Percentiles rank a stretch among this genome's conserved stretches.
phyloP scores from a whole-genome alignment of 2,329 filamentous ascomycete species.

The Clonostachys solani region DNA sequence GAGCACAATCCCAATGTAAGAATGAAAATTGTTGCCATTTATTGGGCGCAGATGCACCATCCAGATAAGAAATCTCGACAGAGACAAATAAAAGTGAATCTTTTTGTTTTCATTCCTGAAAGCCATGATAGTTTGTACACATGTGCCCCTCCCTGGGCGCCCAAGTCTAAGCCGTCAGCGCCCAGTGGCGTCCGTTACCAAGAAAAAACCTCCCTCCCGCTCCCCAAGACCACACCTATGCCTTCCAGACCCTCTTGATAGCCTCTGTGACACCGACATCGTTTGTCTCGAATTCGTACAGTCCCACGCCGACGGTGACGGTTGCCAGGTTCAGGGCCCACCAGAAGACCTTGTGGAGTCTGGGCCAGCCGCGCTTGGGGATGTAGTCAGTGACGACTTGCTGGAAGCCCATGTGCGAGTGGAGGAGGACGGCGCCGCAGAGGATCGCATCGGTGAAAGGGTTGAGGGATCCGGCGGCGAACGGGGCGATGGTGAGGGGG shows the following conservation, averaged over 20 bases:
- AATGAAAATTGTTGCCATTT: too few relatives aligned
- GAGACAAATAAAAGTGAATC: too few relatives aligned
- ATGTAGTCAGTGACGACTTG: slow-evolving; percentile 90
- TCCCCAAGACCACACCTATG: slow-evolving; percentile 35
- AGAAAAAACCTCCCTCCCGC: neutral
- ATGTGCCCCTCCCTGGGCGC: slow-evolving; percentile 1
- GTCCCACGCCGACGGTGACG: slow-evolving; percentile 74
- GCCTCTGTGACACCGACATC: slow-evolving; percentile 92
- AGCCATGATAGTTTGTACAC: too few relatives aligned
- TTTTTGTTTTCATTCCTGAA: too few relatives aligned
- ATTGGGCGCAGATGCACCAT: too few relatives aligned
- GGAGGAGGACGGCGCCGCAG: slow-evolving; percentile 77
- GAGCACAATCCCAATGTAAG: too few relatives aligned
- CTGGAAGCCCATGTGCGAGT: slow-evolving; percentile 96
- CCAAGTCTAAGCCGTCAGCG: neutral
- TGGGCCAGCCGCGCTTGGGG: slow-evolving; percentile 66
- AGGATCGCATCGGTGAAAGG: slow-evolving; percentile 83
- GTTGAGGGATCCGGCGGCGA: slow-evolving; percentile 88
- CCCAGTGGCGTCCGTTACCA: too few relatives aligned
- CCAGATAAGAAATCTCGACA: too few relatives aligned
- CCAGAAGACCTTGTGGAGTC: slow-evolving; percentile 59
- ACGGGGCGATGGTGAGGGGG: slow-evolving; percentile 84
- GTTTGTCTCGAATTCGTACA: slow-evolving; percentile 99
- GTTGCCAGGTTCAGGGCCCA: slow-evolving; percentile 81
- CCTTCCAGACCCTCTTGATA: slow-evolving; percentile 85